These are phyloP conservation scores for Usnea hakonensis DNA, from an alignment of 495 filamentous ascomycete genomes.

Conservation along the genomic window DNA sequence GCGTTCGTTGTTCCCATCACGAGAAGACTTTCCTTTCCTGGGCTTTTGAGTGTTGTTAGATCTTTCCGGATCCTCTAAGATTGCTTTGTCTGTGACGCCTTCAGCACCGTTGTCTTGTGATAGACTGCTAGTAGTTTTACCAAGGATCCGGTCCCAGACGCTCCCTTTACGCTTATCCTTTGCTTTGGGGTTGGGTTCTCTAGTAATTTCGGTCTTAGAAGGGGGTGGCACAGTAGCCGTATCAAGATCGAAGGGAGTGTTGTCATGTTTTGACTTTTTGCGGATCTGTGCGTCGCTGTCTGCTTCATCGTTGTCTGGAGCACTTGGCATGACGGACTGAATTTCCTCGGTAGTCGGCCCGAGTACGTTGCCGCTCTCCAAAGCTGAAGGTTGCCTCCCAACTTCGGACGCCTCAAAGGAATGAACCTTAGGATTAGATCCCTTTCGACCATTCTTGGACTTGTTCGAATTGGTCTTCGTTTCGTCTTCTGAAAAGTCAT, in stretches of 20 bases:
- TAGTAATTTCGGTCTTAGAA: conserved; percentile 28
- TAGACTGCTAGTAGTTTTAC: conserved; percentile 12
- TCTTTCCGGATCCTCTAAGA: conserved; percentile 27
- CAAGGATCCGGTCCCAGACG: conserved; percentile 31
- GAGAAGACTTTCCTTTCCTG: conserved; percentile 31
- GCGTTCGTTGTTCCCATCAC: conserved; percentile 26
- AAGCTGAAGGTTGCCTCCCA: not conserved
- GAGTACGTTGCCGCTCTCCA: conserved; percentile 30
- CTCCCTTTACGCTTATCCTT: conserved; percentile 32
- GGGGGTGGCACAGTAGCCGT: conserved; percentile 33
- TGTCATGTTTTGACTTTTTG: conserved; percentile 27
- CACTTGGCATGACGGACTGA: conserved; percentile 23
- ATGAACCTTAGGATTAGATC: not conserved
- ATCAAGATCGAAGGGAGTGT: conserved; percentile 29
- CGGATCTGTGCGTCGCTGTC: conserved; percentile 24
- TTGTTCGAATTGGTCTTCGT: conserved; percentile 5
- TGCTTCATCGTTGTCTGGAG: conserved; percentile 17
- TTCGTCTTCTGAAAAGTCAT: not conserved
- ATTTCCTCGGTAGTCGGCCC: conserved; percentile 23
- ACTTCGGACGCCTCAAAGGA: conserved; percentile 1
- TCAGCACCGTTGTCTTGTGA: conserved; percentile 4
- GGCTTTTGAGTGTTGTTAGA: conserved; percentile 41
- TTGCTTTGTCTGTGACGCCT: conserved; percentile 20
- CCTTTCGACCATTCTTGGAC: conserved; percentile 1
- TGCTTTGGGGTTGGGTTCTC: conserved; percentile 28